Evolutionary conservation across 257 asterid species (phyloP).

Genomic region (Paulownia fortunei): DNA sequence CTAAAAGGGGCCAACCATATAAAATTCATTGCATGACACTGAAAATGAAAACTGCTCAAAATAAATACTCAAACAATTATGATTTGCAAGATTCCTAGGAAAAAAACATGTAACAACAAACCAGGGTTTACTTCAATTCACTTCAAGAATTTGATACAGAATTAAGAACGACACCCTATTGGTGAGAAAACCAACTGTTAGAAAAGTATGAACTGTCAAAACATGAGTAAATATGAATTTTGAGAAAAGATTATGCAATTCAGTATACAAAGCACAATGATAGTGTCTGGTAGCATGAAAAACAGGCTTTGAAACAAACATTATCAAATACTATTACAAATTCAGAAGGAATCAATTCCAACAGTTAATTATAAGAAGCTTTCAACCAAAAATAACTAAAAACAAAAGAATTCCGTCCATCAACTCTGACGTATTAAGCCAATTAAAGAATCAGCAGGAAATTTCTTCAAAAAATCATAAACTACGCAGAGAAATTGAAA

Average conservation of each 20-base stretch:
- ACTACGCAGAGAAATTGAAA: neutral
- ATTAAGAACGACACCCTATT: neutral
- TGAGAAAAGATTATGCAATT: neutral
- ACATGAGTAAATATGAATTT: neutral
- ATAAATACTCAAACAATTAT: neutral
- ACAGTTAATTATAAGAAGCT: neutral
- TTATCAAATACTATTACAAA: neutral
- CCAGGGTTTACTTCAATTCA: neutral
- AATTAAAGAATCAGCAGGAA: constrained; percentile 4
- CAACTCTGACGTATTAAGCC: neutral
- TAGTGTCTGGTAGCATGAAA: neutral
- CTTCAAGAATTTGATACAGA: neutral
- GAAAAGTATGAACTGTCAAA: neutral
- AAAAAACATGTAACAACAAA: neutral
- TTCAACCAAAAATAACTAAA: neutral
- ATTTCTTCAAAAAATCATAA: neutral
- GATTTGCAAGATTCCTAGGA: neutral
- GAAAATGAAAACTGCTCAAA: neutral
- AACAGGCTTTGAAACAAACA: neutral
- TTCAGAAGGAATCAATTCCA: neutral
- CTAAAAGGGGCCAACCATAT: neutral
- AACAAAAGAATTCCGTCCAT: neutral
- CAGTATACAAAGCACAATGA: neutral
- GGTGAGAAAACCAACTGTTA: neutral
- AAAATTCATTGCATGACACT: neutral